Conservation (phyloP, 2,329 filamentous ascomycete genomes). For the Xylariaceae sp. region DNA sequence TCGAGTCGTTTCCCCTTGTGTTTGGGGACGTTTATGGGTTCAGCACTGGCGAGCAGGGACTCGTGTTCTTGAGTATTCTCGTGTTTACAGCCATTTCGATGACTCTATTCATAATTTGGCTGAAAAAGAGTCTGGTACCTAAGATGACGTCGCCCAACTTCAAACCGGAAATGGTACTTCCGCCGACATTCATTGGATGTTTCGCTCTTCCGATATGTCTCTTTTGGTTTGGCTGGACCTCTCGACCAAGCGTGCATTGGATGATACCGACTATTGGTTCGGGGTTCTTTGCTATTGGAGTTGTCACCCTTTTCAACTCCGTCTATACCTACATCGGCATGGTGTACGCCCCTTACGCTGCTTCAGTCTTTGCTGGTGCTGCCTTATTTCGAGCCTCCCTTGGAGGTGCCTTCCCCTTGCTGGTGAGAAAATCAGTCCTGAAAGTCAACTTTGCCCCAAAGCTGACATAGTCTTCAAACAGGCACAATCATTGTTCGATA, state of each 20-base stretch:
- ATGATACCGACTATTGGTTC: slow-evolving; percentile 50
- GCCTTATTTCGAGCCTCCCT: slow-evolving; percentile 5
- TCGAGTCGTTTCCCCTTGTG: slow-evolving; percentile 51
- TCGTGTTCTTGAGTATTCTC: slow-evolving; percentile 45
- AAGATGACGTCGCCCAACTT: slow-evolving; percentile 52
- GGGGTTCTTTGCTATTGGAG: slow-evolving; percentile 35
- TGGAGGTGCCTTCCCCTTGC: slow-evolving; percentile 4
- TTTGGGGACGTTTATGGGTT: slow-evolving; percentile 48
- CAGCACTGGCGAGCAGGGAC: slow-evolving; percentile 40
- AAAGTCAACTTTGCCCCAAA: background rate
- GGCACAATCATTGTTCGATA: slow-evolving; percentile 5
- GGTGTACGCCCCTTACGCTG: slow-evolving; percentile 1
- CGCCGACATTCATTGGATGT: slow-evolving; percentile 53
- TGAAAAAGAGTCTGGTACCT: slow-evolving; percentile 60
- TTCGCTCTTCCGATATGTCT: slow-evolving; percentile 51
- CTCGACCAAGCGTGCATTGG: slow-evolving; percentile 48
- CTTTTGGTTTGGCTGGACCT: slow-evolving; percentile 56
- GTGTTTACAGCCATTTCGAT: slow-evolving; percentile 42
- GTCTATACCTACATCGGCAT: slow-evolving; percentile 19
- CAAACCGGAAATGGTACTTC: slow-evolving; percentile 64
- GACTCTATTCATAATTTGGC: slow-evolving; percentile 54
- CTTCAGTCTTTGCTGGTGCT: slow-evolving; percentile 4
- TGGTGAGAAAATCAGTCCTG: slow-evolving; percentile 1
- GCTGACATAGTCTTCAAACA: background rate
- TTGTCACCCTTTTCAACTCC: slow-evolving; percentile 21